Percentiles rank a stretch among this genome's conserved stretches.
Evolutionary conservation across 306 rosid species (phyloP).

Genomic region (Sechiopsis laciniata): DNA sequence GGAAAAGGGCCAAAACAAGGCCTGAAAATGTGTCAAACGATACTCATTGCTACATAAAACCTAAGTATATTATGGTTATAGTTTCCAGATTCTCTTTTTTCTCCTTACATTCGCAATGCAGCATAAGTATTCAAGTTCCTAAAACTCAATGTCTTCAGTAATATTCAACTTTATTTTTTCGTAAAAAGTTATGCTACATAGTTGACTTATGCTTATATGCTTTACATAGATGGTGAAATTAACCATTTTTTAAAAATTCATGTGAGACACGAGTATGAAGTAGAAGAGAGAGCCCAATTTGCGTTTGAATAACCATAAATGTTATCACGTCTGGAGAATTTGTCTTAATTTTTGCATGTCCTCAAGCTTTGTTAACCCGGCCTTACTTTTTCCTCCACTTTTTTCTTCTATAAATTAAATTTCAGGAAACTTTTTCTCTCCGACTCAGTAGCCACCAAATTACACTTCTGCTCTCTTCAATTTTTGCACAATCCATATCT

Average conservation of each 20-base stretch:
- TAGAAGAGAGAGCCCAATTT: background rate
- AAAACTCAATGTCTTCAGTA: background rate
- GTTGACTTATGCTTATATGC: background rate
- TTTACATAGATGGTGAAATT: background rate
- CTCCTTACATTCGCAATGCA: background rate
- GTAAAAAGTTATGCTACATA: background rate
- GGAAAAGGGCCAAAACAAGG: too few species aligned
- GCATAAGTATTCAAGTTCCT: background rate
- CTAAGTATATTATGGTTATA: background rate
- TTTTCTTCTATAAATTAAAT: conserved; percentile 21
- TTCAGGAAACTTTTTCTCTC: conserved; percentile 52
- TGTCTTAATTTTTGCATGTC: background rate
- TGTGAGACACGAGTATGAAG: background rate
- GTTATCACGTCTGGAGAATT: background rate
- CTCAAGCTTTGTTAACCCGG: conserved; percentile 6
- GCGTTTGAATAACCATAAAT: background rate
- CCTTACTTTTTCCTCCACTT: conserved; percentile 17
- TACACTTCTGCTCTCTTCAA: conserved; percentile 64
- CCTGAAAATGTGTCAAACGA: too few species aligned
- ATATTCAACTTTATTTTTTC: background rate
- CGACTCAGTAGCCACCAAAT: conserved; percentile 75
- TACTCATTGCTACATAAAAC: too few species aligned
- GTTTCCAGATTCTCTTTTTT: too few species aligned
- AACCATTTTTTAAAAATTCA: background rate
- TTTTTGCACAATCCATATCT: conserved; percentile 69